Percentiles rank a stretch among this genome's conserved stretches.
phyloP scores from a whole-genome alignment of 495 filamentous ascomycete species.

The Parathielavia hyrcaniae region DNA sequence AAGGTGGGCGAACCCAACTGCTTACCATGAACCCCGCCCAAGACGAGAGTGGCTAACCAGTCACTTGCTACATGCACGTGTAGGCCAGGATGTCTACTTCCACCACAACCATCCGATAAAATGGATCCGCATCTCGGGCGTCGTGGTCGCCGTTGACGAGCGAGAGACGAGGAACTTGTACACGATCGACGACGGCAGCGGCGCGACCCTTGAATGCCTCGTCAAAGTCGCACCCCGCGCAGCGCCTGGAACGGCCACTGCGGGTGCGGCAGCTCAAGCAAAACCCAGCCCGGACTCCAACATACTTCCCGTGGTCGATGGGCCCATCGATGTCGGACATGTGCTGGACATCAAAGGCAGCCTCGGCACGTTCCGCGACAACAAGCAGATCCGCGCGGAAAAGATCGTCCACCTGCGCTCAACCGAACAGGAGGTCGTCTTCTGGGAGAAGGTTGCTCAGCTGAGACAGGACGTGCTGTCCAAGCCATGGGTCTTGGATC shows the following conservation, averaged over 20 bases:
- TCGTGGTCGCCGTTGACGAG: constrained; percentile 71
- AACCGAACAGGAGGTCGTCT: constrained; percentile 69
- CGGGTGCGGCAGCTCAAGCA: constrained; percentile 6
- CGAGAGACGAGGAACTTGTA: constrained; percentile 53
- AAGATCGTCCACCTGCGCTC: constrained; percentile 53
- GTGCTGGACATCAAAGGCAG: constrained; percentile 75
- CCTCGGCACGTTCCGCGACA: constrained; percentile 54
- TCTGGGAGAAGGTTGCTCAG: constrained; percentile 60
- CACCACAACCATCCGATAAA: constrained; percentile 82
- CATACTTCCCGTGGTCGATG: constrained; percentile 10
- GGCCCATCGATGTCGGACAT: constrained; percentile 56
- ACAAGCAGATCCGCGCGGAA: constrained; percentile 63
- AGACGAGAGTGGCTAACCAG: neutral
- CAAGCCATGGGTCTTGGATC: constrained; percentile 59
- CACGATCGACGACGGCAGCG: constrained; percentile 82
- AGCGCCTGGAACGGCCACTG: constrained; percentile 16
- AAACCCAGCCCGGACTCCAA: constrained; percentile 3
- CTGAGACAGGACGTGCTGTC: constrained; percentile 60
- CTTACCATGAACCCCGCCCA: neutral
- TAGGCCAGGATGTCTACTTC: constrained; percentile 71
- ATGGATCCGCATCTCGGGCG: constrained; percentile 71
- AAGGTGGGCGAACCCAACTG: constrained; percentile 47
- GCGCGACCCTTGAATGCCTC: constrained; percentile 59
- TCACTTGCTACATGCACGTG: too few relatives aligned
- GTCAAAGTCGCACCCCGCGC: constrained; percentile 18